Base-by-base conservation (phyloP, 2,329 filamentous ascomycete genomes). In the Colletotrichum gigasporum region DNA sequence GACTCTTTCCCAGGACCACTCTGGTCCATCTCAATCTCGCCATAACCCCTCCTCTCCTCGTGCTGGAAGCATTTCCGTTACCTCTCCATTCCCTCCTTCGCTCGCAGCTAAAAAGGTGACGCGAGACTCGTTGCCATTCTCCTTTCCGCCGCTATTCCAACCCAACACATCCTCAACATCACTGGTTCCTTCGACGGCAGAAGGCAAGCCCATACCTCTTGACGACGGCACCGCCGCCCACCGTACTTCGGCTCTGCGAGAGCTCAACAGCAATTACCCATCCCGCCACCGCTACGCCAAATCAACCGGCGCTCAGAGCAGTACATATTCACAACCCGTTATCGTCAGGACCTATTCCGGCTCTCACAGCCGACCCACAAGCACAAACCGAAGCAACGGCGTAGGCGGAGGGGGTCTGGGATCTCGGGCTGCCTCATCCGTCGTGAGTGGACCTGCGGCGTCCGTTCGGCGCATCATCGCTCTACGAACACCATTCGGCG, bases 341-440 rank as follows among this genome's bases (percentile, higher is more conserved):
- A 85, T 90, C 37, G 88, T 90, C 22, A 83, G 87, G 62, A 90
- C 87, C 50, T 90, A 90, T 71, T 87, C 85, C 42, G 83, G 85
- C 1, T 81, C 78, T 10, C 71, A 75, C 12, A 73, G 70, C 41
- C 77, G 77, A 20, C 73, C 73, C 24, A 69, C 68, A 18, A 73
- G 70, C 58, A 71, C 73, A 16, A 74, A 71, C 30, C 72, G 73
- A 34, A 63, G 63, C 50, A 35, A 47, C 54, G 58, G 62, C 30
- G n/a, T 47, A 7, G 45, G 48, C 59, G 52, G 39, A 16, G 24
- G 35, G 14, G 55, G 56, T 28, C n/a, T 37, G 24, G 47, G 50
- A 12, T 22, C 60, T 22, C 39, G 37, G 42, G 12, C 53, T 28
- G 39, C 44, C n/a, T 64, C 45, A 11, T 65, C 67, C 18, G 54